Conservation (phyloP, 805 yeast genomes). For the Lachancea dasiensis region DNA sequence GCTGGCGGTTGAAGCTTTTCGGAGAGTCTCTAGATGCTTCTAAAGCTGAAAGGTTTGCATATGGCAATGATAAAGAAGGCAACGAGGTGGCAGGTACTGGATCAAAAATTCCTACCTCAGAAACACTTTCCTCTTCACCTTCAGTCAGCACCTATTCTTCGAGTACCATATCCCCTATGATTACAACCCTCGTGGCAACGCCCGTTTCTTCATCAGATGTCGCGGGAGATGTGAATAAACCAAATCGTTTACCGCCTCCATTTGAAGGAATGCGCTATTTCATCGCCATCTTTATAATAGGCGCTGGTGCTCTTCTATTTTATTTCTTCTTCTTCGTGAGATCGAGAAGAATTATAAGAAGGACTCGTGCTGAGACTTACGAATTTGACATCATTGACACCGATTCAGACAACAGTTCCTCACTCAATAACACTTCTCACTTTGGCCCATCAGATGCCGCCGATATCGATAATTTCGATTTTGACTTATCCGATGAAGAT, state of each 20-base stretch:
- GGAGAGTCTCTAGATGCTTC: constrained; percentile 70
- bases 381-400: constrained; percentile 76
- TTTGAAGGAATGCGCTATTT: constrained; percentile 57
- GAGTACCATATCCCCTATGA: constrained; percentile 7
- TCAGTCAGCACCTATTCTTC: constrained; percentile 1
- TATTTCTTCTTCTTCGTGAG: constrained; percentile 41
- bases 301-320: constrained; percentile 43
- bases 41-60: constrained; percentile 52
- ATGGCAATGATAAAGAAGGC: constrained; percentile 34
- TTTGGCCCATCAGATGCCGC: constrained; percentile 13
- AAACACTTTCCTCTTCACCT: constrained; percentile 1
- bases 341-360: constrained; percentile 39
- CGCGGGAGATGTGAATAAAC: constrained; percentile 18
- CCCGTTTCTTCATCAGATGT: constrained; percentile 6
- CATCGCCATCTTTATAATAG: constrained; percentile 51
- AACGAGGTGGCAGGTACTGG: constrained; percentile 9
- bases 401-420: constrained; percentile 39
- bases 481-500: constrained; percentile 32
- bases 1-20: constrained; percentile 76
- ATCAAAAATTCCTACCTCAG: constrained; percentile 1
- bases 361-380: constrained; percentile 63
- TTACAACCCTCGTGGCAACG: too few relatives aligned
- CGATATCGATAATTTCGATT: constrained; percentile 29
- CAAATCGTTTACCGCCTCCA: constrained; percentile 33
- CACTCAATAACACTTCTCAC: constrained; percentile 19